phyloP scores from a whole-genome alignment of 495 filamentous ascomycete genomes.

The Alectoria sarmentosa region DNA sequence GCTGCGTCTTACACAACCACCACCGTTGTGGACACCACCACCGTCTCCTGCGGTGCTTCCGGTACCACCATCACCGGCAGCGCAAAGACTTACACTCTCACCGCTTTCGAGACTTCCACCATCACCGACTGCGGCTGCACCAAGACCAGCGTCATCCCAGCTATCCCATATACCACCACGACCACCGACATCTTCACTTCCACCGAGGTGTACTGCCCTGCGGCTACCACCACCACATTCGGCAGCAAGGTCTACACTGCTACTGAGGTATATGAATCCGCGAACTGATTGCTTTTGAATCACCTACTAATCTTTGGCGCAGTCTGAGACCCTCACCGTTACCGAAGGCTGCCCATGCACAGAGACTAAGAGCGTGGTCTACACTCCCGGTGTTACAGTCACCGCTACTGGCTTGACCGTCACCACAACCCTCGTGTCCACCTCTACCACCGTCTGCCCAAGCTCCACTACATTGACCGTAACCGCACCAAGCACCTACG shows the following conservation, averaged over 20 bases:
- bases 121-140: conserved; percentile 28
- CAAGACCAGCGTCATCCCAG: conserved; percentile 27
- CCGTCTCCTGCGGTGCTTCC: conserved; percentile 69
- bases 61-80: conserved; percentile 63
- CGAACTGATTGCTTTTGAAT: neutral
- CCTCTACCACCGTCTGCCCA: conserved; percentile 24
- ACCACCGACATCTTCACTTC: conserved; percentile 70
- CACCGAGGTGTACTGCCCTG: conserved; percentile 80
- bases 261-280: conserved; percentile 37
- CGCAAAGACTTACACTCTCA: conserved; percentile 71
- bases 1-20: conserved; percentile 43
- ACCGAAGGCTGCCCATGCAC: conserved; percentile 30
- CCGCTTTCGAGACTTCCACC: conserved; percentile 47
- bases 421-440: conserved; percentile 21
- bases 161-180: conserved; percentile 41
- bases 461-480: conserved; percentile 20
- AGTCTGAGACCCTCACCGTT: conserved; percentile 23
- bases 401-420: conserved; percentile 15
- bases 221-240: conserved; percentile 60
- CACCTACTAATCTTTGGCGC: neutral
- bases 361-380: conserved; percentile 21
- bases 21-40: conserved; percentile 52
- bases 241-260: conserved; percentile 70
- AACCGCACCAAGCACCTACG: conserved; percentile 15
- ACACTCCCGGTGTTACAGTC: conserved; percentile 23